Evolutionary conservation across 1,139 yeast species (phyloP).

Genomic region (Taphrina betulina): DNA sequence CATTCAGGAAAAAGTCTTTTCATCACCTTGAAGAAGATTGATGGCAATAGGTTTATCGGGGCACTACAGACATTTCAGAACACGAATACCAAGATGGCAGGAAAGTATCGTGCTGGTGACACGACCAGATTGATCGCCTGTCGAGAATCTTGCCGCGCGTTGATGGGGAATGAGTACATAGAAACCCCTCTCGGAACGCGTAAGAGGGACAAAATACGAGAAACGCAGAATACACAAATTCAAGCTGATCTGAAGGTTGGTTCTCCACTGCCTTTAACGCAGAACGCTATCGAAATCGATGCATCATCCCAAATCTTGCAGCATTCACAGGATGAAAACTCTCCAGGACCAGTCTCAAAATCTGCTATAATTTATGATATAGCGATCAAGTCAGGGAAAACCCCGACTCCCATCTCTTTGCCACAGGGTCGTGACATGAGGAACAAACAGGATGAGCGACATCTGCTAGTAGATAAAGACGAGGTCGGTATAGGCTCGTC

Average conservation of each 20-base stretch:
- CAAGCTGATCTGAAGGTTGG: too few relatives aligned
- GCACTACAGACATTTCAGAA: slow-evolving; percentile 1
- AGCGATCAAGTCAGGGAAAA: not conserved
- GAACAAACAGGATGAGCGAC: not conserved
- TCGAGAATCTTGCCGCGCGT: not conserved
- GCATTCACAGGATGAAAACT: too few relatives aligned
- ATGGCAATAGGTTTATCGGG: slow-evolving; percentile 4
- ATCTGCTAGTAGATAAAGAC: slow-evolving; percentile 1
- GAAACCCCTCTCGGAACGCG: not conserved
- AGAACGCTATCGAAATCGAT: not conserved
- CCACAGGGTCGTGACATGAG: slow-evolving; percentile 10
- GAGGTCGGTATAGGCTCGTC: too few relatives aligned
- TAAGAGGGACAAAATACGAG: not conserved
- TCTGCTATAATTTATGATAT: not conserved
- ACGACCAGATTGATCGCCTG: not conserved
- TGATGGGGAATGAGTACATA: too few relatives aligned
- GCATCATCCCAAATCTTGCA: too few relatives aligned
- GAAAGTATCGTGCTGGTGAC: not conserved
- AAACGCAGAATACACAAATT: not conserved
- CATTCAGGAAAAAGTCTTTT: not conserved
- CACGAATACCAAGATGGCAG: not conserved
- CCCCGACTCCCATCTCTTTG: slow-evolving; percentile 3
- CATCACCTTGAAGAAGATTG: slow-evolving; percentile 1
- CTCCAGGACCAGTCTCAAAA: too few relatives aligned
- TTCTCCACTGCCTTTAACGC: not conserved